Conservation (phyloP, 306 rosid genomes). For the Cucurbita argyrosperma region DNA sequence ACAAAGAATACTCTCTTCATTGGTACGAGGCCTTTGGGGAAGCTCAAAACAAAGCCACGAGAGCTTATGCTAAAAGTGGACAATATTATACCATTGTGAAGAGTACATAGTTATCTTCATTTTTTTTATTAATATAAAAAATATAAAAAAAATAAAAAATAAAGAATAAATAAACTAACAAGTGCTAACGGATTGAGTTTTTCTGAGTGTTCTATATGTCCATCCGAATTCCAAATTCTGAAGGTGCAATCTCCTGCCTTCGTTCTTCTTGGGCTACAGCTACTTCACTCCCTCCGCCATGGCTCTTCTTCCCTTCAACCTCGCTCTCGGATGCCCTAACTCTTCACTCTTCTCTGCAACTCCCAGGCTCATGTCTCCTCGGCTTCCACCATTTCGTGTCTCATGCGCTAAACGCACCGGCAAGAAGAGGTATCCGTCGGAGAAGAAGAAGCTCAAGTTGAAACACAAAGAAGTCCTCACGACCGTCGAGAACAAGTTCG, state of each 20-base stretch:
- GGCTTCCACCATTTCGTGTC: slow-evolving; percentile 23
- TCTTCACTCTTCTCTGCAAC: slow-evolving; percentile 1
- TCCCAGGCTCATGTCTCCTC: not conserved
- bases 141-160: no score
- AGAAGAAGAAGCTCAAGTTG: slow-evolving; percentile 60
- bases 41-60: no score
- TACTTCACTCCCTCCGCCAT: slow-evolving; percentile 14
- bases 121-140: no score
- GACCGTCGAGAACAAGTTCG: slow-evolving; percentile 30
- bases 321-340: slow-evolving; percentile 14
- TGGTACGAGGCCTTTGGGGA: no score
- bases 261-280: not conserved
- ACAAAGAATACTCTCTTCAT: no score
- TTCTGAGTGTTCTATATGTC: not conserved
- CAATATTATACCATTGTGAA: no score
- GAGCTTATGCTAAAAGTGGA: no score
- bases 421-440: slow-evolving; percentile 76
- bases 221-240: not conserved
- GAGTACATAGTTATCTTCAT: no score
- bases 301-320: slow-evolving; percentile 40
- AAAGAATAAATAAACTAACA: not conserved
- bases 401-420: slow-evolving; percentile 60
- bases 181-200: not conserved
- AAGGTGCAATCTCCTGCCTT: not conserved
- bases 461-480: slow-evolving; percentile 37